Evolutionary conservation across 805 yeast genomes (phyloP).

Genomic region (Saccharomyces kudriavzevii): DNA sequence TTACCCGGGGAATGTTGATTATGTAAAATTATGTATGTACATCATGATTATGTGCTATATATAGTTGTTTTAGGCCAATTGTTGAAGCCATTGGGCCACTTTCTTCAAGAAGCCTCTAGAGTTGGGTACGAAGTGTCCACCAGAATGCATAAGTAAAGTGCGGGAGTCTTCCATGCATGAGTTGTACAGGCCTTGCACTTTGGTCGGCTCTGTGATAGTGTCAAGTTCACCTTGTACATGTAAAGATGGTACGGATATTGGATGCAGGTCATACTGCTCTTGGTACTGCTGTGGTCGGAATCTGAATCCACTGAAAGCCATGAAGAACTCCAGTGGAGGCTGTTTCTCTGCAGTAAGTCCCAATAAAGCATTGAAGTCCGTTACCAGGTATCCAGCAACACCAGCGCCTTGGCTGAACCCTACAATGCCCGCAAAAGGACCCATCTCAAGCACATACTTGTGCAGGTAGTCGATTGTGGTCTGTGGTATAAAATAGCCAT

Average conservation of each 20-base stretch:
- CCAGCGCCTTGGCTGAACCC: slow-evolving; percentile 97
- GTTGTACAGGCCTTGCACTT: slow-evolving; percentile 51
- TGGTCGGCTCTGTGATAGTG: slow-evolving; percentile 71
- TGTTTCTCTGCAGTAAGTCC: slow-evolving; percentile 33
- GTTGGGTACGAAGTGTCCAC: slow-evolving; percentile 95
- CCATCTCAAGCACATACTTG: slow-evolving; percentile 45
- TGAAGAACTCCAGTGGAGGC: slow-evolving; percentile 52
- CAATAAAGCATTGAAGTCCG: slow-evolving; percentile 45
- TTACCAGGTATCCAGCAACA: slow-evolving; percentile 56
- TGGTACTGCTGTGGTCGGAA: slow-evolving; percentile 28
- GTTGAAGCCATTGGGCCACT: slow-evolving; percentile 30
- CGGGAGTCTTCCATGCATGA: slow-evolving; percentile 39
- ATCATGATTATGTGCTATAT: neutral
- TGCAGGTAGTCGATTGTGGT: slow-evolving; percentile 36
- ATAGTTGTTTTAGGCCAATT: neutral
- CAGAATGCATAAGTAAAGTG: slow-evolving; percentile 66
- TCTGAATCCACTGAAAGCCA: slow-evolving; percentile 63
- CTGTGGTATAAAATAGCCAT: slow-evolving; percentile 25
- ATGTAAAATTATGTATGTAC: neutral
- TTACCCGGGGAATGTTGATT: neutral
- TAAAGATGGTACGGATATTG: slow-evolving; percentile 39
- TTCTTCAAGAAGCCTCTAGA: slow-evolving; percentile 41
- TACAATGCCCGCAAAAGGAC: slow-evolving; percentile 75
- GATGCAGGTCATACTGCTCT: slow-evolving; percentile 21
- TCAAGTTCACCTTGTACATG: slow-evolving; percentile 88